Percentiles rank a stretch among this genome's conserved stretches.
phyloP scores from a whole-genome alignment of 2,329 filamentous ascomycete genomes.

The Pseudogymnoascus sp. region DNA sequence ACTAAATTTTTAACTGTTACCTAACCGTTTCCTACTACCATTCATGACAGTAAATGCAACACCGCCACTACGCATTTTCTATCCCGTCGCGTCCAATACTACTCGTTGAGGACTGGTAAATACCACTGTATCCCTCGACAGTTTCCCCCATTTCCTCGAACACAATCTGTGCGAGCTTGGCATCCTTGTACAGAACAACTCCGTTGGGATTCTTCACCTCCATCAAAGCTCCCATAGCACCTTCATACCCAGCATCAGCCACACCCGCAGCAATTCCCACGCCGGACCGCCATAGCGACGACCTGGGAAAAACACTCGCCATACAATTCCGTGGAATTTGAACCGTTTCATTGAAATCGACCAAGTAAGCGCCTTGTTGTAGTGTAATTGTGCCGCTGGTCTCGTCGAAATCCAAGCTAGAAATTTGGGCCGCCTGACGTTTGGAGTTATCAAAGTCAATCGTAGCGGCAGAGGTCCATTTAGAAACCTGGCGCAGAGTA shows the following conservation, averaged over 20 bases:
- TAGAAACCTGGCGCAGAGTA: constrained; percentile 21
- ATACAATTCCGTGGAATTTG: constrained; percentile 32
- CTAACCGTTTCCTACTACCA: background rate
- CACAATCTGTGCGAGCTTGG: constrained; percentile 34
- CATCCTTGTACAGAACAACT: constrained; percentile 27
- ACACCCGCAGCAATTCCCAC: constrained; percentile 31
- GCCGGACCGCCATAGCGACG: constrained; percentile 34
- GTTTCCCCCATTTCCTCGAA: constrained; percentile 30
- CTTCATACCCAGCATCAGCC: constrained; percentile 35
- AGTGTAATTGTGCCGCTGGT: constrained; percentile 16
- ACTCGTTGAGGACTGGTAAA: constrained; percentile 3
- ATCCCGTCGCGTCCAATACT: background rate
- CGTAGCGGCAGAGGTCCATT: constrained; percentile 25
- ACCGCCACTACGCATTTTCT: background rate
- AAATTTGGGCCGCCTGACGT: constrained; percentile 21
- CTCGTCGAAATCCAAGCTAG: constrained; percentile 9
- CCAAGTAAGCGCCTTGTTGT: constrained; percentile 28
- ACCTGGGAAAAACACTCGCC: constrained; percentile 31
- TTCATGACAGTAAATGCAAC: background rate
- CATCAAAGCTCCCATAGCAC: constrained; percentile 27
- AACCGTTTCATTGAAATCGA: constrained; percentile 35
- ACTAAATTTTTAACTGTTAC: background rate
- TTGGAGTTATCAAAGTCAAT: constrained; percentile 27
- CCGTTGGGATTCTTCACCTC: constrained; percentile 27
- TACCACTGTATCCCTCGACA: constrained; percentile 29